Conservation (phyloP, 164 flowering plant genomes). For the Amborella trichopoda region DNA sequence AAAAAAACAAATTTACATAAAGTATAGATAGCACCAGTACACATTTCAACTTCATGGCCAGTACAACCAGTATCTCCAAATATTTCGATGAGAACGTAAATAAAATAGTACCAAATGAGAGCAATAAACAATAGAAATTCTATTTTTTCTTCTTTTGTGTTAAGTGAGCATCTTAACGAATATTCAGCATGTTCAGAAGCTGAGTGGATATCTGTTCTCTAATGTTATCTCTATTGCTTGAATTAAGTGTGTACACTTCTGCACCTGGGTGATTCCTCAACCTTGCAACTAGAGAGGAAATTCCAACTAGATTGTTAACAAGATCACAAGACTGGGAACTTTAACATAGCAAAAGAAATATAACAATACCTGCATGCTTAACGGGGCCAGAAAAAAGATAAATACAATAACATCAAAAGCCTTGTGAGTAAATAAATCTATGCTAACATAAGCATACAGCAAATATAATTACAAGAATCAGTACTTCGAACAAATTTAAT, state of each 20-base stretch:
- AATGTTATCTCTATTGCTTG: conserved; percentile 39
- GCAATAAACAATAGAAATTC: too few species aligned
- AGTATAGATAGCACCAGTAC: too few species aligned
- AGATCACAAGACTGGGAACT: background rate
- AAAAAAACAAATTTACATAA: too few species aligned
- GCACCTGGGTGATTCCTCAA: conserved; percentile 71
- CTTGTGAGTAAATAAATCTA: background rate
- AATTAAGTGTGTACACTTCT: conserved; percentile 33
- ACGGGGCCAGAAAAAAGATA: background rate
- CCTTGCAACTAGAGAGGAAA: conserved; percentile 47
- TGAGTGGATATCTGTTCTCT: conserved; percentile 35
- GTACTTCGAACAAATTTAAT: too few species aligned
- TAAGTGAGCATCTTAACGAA: too few species aligned
- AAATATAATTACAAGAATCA: background rate
- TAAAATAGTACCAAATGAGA: too few species aligned
- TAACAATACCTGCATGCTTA: background rate
- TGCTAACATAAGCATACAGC: background rate
- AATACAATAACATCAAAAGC: background rate
- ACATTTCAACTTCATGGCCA: too few species aligned
- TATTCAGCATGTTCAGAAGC: conserved; percentile 23
- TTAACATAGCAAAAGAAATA: background rate
- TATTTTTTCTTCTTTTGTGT: too few species aligned
- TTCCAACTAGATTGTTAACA: background rate
- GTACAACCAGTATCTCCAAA: too few species aligned
- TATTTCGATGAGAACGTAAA: too few species aligned